These are phyloP conservation scores for Agaricus sinodeliciosus DNA, from an alignment of 768 basidiomycete species.

Conservation along the genomic window DNA sequence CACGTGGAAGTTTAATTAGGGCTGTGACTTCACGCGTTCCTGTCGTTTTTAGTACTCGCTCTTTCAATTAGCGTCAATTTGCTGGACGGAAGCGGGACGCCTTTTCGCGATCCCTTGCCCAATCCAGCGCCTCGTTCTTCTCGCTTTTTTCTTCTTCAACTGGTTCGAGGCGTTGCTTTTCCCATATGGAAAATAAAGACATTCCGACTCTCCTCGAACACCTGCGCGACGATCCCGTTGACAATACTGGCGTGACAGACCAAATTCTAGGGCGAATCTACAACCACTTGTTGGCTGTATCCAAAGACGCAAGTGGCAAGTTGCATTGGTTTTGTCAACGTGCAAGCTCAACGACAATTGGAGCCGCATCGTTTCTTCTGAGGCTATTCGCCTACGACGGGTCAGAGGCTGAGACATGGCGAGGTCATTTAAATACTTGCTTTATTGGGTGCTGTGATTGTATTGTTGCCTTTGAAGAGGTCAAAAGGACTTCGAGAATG, in stretches of 20 bases:
- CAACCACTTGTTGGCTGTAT: slow-evolving; percentile 44
- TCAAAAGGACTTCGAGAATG: slow-evolving; percentile 54
- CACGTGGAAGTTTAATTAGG: too few relatives aligned
- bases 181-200: slow-evolving; percentile 18
- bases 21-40: not conserved
- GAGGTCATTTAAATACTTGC: slow-evolving; percentile 44
- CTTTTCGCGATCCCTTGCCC: not conserved
- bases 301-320: slow-evolving; percentile 29
- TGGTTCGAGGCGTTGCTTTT: not conserved
- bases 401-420: slow-evolving; percentile 56
- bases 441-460: slow-evolving; percentile 64
- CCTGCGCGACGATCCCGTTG: slow-evolving; percentile 54
- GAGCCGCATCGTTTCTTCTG: slow-evolving; percentile 75
- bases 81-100: not conserved
- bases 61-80: not conserved
- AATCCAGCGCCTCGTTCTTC: not conserved
- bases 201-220: slow-evolving; percentile 43
- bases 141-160: not conserved
- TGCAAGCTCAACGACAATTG: slow-evolving; percentile 47
- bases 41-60: not conserved
- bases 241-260: slow-evolving; percentile 41
- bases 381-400: slow-evolving; percentile 76
- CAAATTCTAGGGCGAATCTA: slow-evolving; percentile 43
- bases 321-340: slow-evolving; percentile 81
- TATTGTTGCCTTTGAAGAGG: slow-evolving; percentile 56